Base-by-base conservation (phyloP, 805 yeast species). In the Middelhovenomyces tepae region DNA sequence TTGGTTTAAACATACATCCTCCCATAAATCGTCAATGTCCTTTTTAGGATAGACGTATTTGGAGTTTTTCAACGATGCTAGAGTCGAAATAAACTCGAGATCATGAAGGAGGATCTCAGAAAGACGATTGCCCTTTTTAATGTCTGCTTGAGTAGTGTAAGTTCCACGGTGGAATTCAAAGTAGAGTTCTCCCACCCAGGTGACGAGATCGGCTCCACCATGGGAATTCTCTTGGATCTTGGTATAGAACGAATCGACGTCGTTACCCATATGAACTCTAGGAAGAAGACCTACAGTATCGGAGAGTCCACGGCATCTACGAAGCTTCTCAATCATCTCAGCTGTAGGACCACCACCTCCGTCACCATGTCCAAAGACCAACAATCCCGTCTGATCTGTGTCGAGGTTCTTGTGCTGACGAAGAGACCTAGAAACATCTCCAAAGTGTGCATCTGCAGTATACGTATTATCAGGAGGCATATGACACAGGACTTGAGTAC, bases 281-380 rank as follows among this genome's bases (percentile, higher is more conserved):
- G 97, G 97, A 38, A 91, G 68, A 30, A 70, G 66, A 3, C 89
- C 93, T 9, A 78, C 78, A 4, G 78, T 78, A 50, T 89, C 81
- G 14, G 86, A 71, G 39, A 87, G 56, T 10, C 96, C 96, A 50
- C 97, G 71, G 54, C 89, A 78, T 47, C 97, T 75, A 52, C 97
- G 75, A 50, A 89, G 67, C 54, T 85, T 87, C 53, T 91, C 97
- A 42, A 89, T 50, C 94, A 86, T 87, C 50, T 83, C 94, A 24
- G 82, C 81, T 3, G 84, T 78, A 28, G 98, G 97, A 5, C 98
- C 98, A 43, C 98, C 98, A 41, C 98, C 98, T 47, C 98, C 98
- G 54, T 89, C 98, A 49, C 98, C 98, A 48, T 81, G 78, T 24
- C 98, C 98, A 48, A 73, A 91, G 27, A 86, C 63, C 51, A 91